These are phyloP conservation scores for Didymella segeticola DNA, from an alignment of 2,329 filamentous ascomycete genomes.

Conservation along the genomic window DNA sequence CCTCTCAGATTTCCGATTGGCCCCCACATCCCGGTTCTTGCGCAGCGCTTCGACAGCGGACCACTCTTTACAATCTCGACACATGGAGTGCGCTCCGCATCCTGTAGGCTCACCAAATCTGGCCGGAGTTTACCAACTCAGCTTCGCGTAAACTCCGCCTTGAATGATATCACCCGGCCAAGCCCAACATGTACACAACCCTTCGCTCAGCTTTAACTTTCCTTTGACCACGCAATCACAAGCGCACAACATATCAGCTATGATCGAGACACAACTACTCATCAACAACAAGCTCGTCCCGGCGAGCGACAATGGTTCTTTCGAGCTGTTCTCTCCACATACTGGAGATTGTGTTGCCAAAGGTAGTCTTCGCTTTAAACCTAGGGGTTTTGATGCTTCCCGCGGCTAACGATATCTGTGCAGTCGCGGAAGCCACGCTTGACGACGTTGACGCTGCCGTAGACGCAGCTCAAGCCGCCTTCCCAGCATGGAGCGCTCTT, in stretches of 20 bases:
- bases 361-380: conserved; percentile 18
- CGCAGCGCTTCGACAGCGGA: neutral
- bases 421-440: conserved; percentile 32
- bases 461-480: conserved; percentile 33
- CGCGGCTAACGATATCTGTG: neutral
- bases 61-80: neutral
- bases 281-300: conserved; percentile 37
- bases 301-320: conserved; percentile 36
- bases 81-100: neutral
- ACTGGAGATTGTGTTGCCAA: conserved; percentile 37
- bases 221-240: neutral
- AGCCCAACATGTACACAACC: neutral
- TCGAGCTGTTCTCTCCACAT: conserved; percentile 37
- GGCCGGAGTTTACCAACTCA: neutral
- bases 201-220: neutral
- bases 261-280: conserved; percentile 29
- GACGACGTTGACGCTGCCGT: conserved; percentile 36
- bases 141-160: neutral
- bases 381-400: neutral
- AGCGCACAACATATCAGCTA: conserved; percentile 1
- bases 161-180: conserved; percentile 11
- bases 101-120: neutral
- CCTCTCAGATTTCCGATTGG: neutral
- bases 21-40: neutral
- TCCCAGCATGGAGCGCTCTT: conserved; percentile 44